A percentile compares a stretch with the other conserved stretches of the same genome.
Evolutionary conservation across 495 filamentous ascomycete species (phyloP).

Genomic region (Paragyromitra xinjiangensis): DNA sequence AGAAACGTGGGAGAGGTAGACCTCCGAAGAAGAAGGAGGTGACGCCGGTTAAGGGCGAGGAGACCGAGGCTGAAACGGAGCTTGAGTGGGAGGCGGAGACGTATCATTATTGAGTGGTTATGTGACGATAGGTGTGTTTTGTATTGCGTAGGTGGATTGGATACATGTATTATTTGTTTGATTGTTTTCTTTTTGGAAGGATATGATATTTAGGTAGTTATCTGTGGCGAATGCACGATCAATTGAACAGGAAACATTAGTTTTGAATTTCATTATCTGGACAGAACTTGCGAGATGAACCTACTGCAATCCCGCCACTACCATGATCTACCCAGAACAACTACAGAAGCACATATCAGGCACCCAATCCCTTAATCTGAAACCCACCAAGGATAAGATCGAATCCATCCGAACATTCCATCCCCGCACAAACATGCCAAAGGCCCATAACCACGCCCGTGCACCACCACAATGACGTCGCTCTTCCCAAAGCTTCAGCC

Average conservation of each 20-base stretch:
- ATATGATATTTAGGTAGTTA: neutral
- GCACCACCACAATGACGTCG: neutral
- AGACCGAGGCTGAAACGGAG: neutral
- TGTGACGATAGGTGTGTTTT: neutral
- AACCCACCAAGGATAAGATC: neutral
- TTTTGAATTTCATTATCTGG: neutral
- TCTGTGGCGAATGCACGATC: neutral
- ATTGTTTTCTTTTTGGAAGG: neutral
- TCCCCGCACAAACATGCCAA: neutral
- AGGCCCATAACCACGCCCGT: neutral
- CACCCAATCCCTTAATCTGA: neutral
- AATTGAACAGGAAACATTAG: neutral
- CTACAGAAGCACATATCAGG: neutral
- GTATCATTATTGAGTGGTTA: neutral
- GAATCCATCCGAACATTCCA: neutral
- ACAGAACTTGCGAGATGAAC: neutral
- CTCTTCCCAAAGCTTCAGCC: constrained; percentile 1
- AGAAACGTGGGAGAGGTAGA: constrained; percentile 42
- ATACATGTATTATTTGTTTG: neutral
- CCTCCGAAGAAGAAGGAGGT: constrained; percentile 28
- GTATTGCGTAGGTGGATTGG: neutral
- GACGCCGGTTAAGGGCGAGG: neutral
- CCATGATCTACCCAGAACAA: neutral
- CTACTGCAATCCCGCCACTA: neutral
- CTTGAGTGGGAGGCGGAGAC: constrained; percentile 2